phyloP scores from a whole-genome alignment of 331 rosid species.

The Prunus yedoensis region DNA sequence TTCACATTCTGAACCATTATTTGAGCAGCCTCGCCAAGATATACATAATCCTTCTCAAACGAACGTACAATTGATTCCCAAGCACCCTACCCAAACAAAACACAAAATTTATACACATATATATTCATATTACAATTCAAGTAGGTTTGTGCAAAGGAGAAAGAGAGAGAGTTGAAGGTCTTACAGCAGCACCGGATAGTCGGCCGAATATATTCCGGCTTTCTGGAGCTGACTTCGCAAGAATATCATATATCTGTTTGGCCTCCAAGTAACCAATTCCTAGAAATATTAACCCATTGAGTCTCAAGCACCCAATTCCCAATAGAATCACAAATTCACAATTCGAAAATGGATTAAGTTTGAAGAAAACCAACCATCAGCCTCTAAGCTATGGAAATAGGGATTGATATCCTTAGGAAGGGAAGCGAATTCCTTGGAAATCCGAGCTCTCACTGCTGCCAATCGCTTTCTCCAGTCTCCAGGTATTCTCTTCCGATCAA shows the following conservation, averaged over 20 bases:
- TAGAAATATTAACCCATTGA: constrained; percentile 32
- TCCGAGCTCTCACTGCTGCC: constrained; percentile 61
- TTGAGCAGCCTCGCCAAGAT: constrained; percentile 95
- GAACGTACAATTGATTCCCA: constrained; percentile 79
- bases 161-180: constrained; percentile 19
- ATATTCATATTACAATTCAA: not conserved
- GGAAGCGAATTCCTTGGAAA: constrained; percentile 67
- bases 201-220: constrained; percentile 92
- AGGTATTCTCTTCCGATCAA: constrained; percentile 87
- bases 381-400: constrained; percentile 66
- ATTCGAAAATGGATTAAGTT: not conserved
- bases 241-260: constrained; percentile 64
- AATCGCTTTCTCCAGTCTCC: constrained; percentile 85
- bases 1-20: constrained; percentile 81
- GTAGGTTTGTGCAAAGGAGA: not conserved
- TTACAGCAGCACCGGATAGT: constrained; percentile 81
- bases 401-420: constrained; percentile 81
- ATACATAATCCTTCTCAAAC: constrained; percentile 83
- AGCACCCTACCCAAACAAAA: constrained; percentile 59
- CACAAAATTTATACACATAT: not conserved
- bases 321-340: not conserved
- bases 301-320: constrained; percentile 1
- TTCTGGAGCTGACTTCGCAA: constrained; percentile 70
- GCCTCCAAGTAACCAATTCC: constrained; percentile 86
- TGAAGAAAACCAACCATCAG: constrained; percentile 48